Evolutionary conservation across 352 stramenopile species (phyloP), one percentile per base, ranked within the genome.

Genomic region (Phytophthora brassicae): DNA sequence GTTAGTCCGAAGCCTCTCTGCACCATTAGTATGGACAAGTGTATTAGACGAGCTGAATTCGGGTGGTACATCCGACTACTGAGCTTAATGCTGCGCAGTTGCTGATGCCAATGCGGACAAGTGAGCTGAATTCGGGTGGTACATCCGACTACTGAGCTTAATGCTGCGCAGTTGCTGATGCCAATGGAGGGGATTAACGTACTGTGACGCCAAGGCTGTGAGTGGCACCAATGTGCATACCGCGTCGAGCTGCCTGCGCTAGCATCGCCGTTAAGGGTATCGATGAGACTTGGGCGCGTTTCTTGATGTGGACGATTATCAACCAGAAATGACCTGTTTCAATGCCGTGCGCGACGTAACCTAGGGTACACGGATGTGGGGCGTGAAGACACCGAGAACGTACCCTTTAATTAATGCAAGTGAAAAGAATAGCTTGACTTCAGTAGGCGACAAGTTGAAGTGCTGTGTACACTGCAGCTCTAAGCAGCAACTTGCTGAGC

Each of bases 331-430:
- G 65, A 55, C 43, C 41, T 45, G 54, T 42, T 28, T 63, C 74
- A 83, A 79, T 80, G 72, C 72, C 67, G 75, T 70, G 73, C 68
- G 39, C 19, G n/a, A 16, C n/a, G 54, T 45, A 57, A 42, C 28
- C 28, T 17, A 19, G 23, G 45, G 36, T 61, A 61, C 41, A 39
- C 2, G 29, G 20, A 41, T 50, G 50, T 50, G 49, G 1, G 49
- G 31, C 19, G 17, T n/a, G 23, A 16, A 6, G 20, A 14, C 46
- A 26, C 24, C 6, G 42, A 47, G 1, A 22, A 17, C 45, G 45
- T 59, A 59, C 39, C 48, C 38, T 29, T 52, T 56, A 57, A 26
- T 50, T 17, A 56, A 50, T 35, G 4, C n/a, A 49, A 48, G 31
- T 26, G 17, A 28, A 11, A 8, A 4, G 1, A 12, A 35, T 17